These are phyloP conservation scores for Epichloe gansuensis DNA, from an alignment of 2,329 filamentous ascomycete genomes.

Conservation along the genomic window DNA sequence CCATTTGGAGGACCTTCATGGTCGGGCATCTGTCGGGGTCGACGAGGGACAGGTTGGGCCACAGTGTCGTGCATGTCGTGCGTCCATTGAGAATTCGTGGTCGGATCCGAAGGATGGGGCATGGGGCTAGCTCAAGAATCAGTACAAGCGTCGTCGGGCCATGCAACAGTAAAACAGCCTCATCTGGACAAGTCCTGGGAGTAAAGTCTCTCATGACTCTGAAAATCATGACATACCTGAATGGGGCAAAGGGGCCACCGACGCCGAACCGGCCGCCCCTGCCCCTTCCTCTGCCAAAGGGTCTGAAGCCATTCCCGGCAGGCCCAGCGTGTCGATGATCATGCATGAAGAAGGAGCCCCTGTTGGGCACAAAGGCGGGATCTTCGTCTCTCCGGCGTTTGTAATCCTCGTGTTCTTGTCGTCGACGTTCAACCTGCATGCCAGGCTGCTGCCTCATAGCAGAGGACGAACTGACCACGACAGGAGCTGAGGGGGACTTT, in stretches of 20 bases:
- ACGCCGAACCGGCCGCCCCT: constrained; percentile 47
- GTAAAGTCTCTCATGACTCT: neutral
- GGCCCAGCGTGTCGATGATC: constrained; percentile 75
- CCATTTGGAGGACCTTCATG: constrained; percentile 42
- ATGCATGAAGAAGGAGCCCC: constrained; percentile 95
- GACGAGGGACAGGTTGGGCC: constrained; percentile 31
- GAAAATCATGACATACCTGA: constrained; percentile 41
- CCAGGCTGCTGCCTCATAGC: constrained; percentile 37
- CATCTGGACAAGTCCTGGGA: neutral
- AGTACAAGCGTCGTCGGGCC: constrained; percentile 13
- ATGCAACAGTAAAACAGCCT: neutral
- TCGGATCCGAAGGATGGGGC: constrained; percentile 43
- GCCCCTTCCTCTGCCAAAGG: constrained; percentile 56
- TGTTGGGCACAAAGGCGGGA: constrained; percentile 85
- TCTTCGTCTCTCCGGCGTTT: constrained; percentile 78
- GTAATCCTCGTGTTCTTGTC: constrained; percentile 84
- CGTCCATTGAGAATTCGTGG: constrained; percentile 68
- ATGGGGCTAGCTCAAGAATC: constrained; percentile 20
- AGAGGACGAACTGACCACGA: constrained; percentile 43
- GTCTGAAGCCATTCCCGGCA: constrained; percentile 64
- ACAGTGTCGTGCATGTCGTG: constrained; percentile 85
- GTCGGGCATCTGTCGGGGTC: constrained; percentile 30
- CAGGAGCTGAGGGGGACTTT: constrained; percentile 33
- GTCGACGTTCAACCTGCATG: constrained; percentile 55
- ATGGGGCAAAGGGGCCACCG: constrained; percentile 45